A percentile compares a stretch with the other conserved stretches of the same genome.
Conservation (phyloP, 108 stramenopile genomes). For the Schizochytrium sp. region DNA sequence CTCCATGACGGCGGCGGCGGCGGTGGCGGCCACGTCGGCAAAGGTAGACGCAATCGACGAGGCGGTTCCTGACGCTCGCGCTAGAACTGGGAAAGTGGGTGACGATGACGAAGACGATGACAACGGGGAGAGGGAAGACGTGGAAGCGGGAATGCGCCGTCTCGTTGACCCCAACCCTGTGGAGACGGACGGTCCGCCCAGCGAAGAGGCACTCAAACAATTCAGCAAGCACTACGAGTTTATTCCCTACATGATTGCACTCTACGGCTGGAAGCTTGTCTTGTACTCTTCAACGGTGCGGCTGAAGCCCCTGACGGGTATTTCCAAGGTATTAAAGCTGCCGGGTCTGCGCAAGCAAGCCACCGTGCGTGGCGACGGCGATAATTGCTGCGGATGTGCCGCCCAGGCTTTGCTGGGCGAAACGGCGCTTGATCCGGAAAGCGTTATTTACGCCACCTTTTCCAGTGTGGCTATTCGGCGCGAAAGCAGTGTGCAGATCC, state of each 20-base stretch:
- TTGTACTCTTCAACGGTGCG: background rate
- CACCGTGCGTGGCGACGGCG: background rate
- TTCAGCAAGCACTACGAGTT: background rate
- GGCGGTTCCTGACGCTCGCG: no score
- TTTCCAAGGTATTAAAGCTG: background rate
- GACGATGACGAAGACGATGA: background rate
- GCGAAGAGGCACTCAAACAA: background rate
- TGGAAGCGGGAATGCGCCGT: background rate
- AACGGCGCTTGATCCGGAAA: background rate
- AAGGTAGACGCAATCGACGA: no score
- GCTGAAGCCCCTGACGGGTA: background rate
- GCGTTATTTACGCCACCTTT: background rate
- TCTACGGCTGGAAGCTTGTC: background rate
- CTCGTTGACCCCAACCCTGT: background rate
- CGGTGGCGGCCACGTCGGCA: no score
- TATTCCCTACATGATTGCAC: background rate
- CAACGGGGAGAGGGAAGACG: background rate
- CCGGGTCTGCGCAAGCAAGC: background rate
- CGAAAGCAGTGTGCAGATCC: background rate
- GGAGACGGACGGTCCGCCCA: no score
- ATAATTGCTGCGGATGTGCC: background rate
- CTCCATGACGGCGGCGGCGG: background rate
- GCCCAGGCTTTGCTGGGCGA: background rate
- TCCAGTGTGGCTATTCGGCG: background rate
- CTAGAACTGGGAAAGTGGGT: no score